Evolutionary conservation across 2,329 filamentous ascomycete genomes (phyloP).

Genomic region (Ploettnerulaceae sp.): DNA sequence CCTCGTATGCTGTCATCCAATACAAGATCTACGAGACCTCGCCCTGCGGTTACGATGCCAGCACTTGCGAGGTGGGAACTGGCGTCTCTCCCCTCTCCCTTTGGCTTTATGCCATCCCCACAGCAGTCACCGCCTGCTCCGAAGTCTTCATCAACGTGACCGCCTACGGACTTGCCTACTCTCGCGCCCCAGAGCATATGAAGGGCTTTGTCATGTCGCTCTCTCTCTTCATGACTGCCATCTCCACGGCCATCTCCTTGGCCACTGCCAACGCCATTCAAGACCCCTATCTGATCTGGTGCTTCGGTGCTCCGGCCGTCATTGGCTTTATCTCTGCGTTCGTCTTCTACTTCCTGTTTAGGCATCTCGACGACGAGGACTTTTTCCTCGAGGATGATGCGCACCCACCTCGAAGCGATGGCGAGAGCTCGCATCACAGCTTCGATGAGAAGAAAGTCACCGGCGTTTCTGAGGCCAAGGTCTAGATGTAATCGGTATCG

Average conservation of each 20-base stretch:
- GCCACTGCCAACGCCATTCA: conserved; percentile 29
- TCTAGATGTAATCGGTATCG: no score
- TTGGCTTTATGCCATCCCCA: conserved; percentile 36
- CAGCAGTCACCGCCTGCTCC: conserved; percentile 46
- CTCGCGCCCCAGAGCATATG: conserved; percentile 75
- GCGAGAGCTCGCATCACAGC: conserved; percentile 1
- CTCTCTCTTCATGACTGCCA: conserved; percentile 65
- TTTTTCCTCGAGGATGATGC: conserved; percentile 32
- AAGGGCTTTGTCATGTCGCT: conserved; percentile 65
- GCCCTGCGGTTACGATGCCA: conserved; percentile 46
- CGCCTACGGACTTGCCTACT: conserved; percentile 70
- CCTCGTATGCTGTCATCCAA: conserved; percentile 52
- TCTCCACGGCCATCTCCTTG: conserved; percentile 34
- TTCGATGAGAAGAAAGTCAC: conserved; percentile 3
- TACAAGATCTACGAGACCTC: conserved; percentile 59
- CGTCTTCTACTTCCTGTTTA: conserved; percentile 64
- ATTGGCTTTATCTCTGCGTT: conserved; percentile 56
- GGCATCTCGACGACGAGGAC: conserved; percentile 58
- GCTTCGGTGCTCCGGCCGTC: conserved; percentile 60
- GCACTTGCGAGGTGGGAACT: conserved; percentile 15
- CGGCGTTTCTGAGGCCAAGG: background rate
- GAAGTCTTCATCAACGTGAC: conserved; percentile 55
- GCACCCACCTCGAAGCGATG: background rate
- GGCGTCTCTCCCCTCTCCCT: conserved; percentile 23
- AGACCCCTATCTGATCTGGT: conserved; percentile 65